These are phyloP conservation scores for Tulasnella sp. DNA, from an alignment of 768 basidiomycete genomes.

Conservation along the genomic window DNA sequence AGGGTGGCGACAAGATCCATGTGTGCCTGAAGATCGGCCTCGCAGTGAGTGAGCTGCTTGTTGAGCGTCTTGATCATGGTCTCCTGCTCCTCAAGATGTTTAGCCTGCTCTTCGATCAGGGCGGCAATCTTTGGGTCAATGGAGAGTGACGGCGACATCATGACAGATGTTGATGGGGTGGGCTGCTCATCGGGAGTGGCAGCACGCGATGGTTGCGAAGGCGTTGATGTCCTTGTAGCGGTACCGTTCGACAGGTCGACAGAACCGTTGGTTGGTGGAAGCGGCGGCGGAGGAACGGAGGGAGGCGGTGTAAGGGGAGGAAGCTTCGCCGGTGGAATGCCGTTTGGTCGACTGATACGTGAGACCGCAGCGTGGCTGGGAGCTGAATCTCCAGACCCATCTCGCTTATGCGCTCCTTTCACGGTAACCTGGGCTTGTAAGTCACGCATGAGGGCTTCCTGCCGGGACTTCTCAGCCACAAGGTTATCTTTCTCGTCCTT, in stretches of 20 bases:
- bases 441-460: slow-evolving; percentile 61
- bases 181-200: slow-evolving; percentile 27
- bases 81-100: slow-evolving; percentile 71
- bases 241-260: slow-evolving; percentile 27
- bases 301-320: slow-evolving; percentile 86
- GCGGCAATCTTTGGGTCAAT: slow-evolving; percentile 44
- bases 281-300: slow-evolving; percentile 71
- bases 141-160: slow-evolving; percentile 23
- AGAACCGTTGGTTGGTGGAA: slow-evolving; percentile 36
- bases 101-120: slow-evolving; percentile 60
- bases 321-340: slow-evolving; percentile 56
- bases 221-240: slow-evolving; percentile 42
- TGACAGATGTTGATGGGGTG: slow-evolving; percentile 35
- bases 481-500: slow-evolving; percentile 74
- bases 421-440: slow-evolving; percentile 49
- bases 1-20: slow-evolving; percentile 79
- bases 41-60: slow-evolving; percentile 87
- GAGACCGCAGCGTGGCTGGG: slow-evolving; percentile 10
- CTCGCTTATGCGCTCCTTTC: slow-evolving; percentile 16
- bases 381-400: slow-evolving; percentile 15
- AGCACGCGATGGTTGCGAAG: slow-evolving; percentile 1
- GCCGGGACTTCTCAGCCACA: slow-evolving; percentile 55
- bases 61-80: slow-evolving; percentile 88
- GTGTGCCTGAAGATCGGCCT: slow-evolving; percentile 79
- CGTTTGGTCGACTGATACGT: slow-evolving; percentile 38